Base-by-base conservation (phyloP, 768 basidiomycete genomes). In the Rhizopogon salebrosus region DNA sequence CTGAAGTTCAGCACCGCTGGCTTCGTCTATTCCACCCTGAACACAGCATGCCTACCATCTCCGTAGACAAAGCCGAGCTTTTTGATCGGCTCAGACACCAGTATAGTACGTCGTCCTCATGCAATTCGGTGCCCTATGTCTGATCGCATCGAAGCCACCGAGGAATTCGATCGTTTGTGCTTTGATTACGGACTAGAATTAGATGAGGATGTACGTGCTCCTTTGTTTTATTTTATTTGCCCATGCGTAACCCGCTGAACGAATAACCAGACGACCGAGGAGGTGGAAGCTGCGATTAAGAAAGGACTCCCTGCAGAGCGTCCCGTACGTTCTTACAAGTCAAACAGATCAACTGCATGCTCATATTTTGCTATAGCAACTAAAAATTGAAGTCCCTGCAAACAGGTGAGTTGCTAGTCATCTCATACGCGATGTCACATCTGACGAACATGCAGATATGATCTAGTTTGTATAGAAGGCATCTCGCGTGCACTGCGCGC, bases 301-400 rank as follows among this genome's bases (percentile, higher is more conserved):
- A 88, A 90, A 59, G 92, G 92, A 9, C 75, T 92, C 53, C 89
- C 92, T 43, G 80, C 89, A 27, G 91, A 90, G 63, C 84, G 88
- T 60, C 90, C 92, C 16, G 91, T 92, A 62, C 49, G 65, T 62
- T 49, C 39, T 24, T 37, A 37, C 27, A 24, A 10, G 18, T 18
- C 27, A n/a, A 14, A 22, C n/a, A 24, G 10, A 23, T 27, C 16
- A 10, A 8, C 6, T 16, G 1, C 22, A 20, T 34, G 5, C 54
- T 66, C 45, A 63, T 20, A 10, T 6, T 29, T 49, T 3, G 35
- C 6, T 50, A 43, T 59, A 98, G 86, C 92, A 97, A 90, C 76
- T 99, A 62, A 99, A 98, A 79, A 97, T 99, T 62, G 97, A 99
- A 70, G 81, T 98, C 40, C 95, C 97, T 41, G 97, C 97, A n/a